Conservation (phyloP, 768 basidiomycete species). For the Lentinula edodes region DNA sequence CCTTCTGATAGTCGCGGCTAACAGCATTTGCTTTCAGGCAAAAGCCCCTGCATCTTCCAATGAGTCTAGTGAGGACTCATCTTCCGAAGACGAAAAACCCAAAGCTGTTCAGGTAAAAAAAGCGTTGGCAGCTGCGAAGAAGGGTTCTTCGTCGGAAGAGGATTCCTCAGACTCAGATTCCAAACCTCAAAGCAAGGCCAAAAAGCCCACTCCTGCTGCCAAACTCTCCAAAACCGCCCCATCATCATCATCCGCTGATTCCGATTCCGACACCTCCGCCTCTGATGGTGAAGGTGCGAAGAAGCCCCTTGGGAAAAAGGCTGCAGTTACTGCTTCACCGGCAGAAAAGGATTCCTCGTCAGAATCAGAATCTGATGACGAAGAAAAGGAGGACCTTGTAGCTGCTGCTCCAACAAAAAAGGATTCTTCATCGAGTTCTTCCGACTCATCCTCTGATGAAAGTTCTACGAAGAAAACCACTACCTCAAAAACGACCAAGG, state of each 20-base stretch:
- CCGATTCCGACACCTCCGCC: constrained; percentile 13
- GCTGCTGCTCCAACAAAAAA: constrained; percentile 15
- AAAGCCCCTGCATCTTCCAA: constrained; percentile 18
- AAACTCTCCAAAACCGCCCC: neutral
- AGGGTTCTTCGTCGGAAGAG: constrained; percentile 23
- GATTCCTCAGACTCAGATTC: constrained; percentile 12
- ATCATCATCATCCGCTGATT: constrained; percentile 1
- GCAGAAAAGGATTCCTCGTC: constrained; percentile 10
- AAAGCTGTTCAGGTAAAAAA: constrained; percentile 48
- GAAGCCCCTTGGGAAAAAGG: constrained; percentile 10
- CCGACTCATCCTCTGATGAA: constrained; percentile 7
- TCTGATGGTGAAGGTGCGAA: constrained; percentile 7
- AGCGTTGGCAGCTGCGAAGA: constrained; percentile 22
- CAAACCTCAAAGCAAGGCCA: constrained; percentile 15
- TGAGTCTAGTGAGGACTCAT: constrained; percentile 24
- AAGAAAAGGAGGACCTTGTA: constrained; percentile 9
- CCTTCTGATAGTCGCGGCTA: constrained; percentile 12
- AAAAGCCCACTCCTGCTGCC: constrained; percentile 1
- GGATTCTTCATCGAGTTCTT: constrained; percentile 13
- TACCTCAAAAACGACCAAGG: constrained; percentile 8
- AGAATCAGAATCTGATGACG: constrained; percentile 24
- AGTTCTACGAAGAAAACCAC: constrained; percentile 17
- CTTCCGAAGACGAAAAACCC: constrained; percentile 50
- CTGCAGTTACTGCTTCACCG: constrained; percentile 5
- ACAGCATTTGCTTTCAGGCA: constrained; percentile 18